Evolutionary conservation across 495 filamentous ascomycete genomes (phyloP), one percentile per base, ranked within the genome.

Genomic region (Emericellopsis terricola): DNA sequence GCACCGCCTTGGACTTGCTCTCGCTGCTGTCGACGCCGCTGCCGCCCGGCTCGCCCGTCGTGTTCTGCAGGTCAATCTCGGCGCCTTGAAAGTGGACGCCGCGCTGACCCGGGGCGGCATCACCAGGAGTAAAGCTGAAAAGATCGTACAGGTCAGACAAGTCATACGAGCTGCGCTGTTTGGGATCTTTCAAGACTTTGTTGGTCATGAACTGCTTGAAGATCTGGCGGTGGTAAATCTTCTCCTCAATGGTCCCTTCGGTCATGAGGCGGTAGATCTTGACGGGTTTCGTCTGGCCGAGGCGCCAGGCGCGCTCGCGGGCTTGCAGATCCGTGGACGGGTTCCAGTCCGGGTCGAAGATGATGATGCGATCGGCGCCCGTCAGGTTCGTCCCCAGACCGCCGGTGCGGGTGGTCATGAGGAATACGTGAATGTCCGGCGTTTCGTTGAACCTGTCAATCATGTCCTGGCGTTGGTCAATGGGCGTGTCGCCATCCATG

Each of bases 271-370:
- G 78, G 51, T 89, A 97, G 19, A 97, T 85, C 0, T 77, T 85
- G 14, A 97, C 89, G 29, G 92, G 81, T 31, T 76, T 74, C 48
- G 86, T 94, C 55, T 97, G 89, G 3, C 89, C 89, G 8, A 97
- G 64, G 27, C 89, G 71, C 89, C 89, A 96, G 15, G 89, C 87
- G 37, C 89, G 71, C 55, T 97, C 89, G n/a, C 87, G 74, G 3
- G 89, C 89, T 49, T 97, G 87, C 18, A 87, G 60, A 45, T 94
- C 85, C 1, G 81, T 94, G 2, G 82, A 89, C 8, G 83, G 84
- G 51, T 97, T 94, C 89, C 89, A 97, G 50, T 97, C 87, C 0
- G 89, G 89, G 47, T 97, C 89, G 41, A 80, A 97, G 36, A 97
- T 93, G 48, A 97, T 91, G 36, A 97, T 84, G 16, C 89, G 78